These are phyloP conservation scores for Colletotrichum cordylinicola DNA, from an alignment of 2,329 filamentous ascomycete genomes.

Conservation along the genomic window DNA sequence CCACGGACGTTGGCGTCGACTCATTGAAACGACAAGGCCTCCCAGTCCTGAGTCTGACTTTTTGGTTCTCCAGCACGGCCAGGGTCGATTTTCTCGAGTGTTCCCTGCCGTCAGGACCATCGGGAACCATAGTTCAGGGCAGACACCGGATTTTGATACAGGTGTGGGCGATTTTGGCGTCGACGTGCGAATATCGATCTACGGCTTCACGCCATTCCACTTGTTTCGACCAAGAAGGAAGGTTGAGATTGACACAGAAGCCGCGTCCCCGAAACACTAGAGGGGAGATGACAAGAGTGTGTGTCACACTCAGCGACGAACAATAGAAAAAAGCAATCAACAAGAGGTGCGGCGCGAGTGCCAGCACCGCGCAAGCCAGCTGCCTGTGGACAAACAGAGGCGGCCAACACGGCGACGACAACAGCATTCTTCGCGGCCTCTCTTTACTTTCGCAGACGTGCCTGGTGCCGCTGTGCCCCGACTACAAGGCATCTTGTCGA, in stretches of 20 bases:
- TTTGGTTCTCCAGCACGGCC: not conserved
- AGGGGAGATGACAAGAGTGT: not conserved
- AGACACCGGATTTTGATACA: conserved; percentile 2
- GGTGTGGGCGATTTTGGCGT: conserved; percentile 9
- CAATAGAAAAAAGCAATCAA: conserved; percentile 5
- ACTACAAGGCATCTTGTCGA: not conserved
- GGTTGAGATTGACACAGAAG: not conserved
- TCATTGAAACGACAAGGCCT: conserved; percentile 18
- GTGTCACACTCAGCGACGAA: conserved; percentile 1
- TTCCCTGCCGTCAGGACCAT: not conserved
- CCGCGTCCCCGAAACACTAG: not conserved
- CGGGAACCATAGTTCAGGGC: not conserved
- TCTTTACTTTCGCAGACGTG: not conserved
- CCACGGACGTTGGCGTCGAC: conserved; percentile 17
- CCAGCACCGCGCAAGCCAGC: not conserved
- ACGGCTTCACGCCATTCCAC: not conserved
- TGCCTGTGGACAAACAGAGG: not conserved
- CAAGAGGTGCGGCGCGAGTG: not conserved
- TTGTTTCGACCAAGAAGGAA: not conserved
- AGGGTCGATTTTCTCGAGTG: not conserved
- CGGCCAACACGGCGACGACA: not conserved
- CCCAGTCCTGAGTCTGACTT: not conserved
- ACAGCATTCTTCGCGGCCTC: conserved; percentile 1
- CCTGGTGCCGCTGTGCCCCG: not conserved
- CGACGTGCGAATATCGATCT: conserved; percentile 1